Conservation (phyloP, 345 rosid species). For the Acer saccharum region DNA sequence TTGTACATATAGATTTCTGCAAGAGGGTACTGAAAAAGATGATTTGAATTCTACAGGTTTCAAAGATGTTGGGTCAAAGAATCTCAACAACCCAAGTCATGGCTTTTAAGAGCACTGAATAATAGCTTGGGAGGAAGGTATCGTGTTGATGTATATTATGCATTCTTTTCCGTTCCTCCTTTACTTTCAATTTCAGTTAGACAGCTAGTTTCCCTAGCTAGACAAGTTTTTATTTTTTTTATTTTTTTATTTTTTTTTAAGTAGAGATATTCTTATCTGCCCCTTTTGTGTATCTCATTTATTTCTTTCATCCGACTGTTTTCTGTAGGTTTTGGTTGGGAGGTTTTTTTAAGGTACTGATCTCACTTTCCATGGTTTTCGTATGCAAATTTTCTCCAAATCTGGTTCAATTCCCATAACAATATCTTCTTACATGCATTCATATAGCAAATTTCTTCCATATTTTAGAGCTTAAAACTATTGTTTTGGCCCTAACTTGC, state of each 20-base stretch:
- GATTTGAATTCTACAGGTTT: conserved; percentile 52
- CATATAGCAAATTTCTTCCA: background rate
- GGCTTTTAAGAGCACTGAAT: conserved; percentile 89
- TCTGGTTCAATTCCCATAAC: conserved; percentile 7
- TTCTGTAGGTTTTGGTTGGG: conserved; percentile 86
- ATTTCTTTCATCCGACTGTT: conserved; percentile 7
- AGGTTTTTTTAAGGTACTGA: conserved; percentile 80
- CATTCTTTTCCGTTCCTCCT: background rate
- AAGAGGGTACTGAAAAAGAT: background rate
- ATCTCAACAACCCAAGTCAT: conserved; percentile 62
- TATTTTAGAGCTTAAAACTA: background rate
- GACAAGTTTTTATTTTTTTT: background rate
- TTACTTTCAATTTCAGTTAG: background rate
- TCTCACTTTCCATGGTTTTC: background rate
- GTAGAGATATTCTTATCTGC: background rate
- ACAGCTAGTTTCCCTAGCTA: background rate
- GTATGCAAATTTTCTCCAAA: conserved; percentile 17
- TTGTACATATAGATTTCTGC: background rate
- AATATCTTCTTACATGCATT: conserved; percentile 3
- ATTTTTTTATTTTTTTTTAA: background rate
- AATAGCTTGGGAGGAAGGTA: conserved; percentile 87
- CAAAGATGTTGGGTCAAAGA: conserved; percentile 78
- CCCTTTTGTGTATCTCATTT: background rate
- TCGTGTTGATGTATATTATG: conserved; percentile 8
- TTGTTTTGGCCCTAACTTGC: background rate